Percentiles rank a stretch among this genome's conserved stretches.
phyloP scores from a whole-genome alignment of 129 eudicot species.

The Helichrysum umbraculigerum region DNA sequence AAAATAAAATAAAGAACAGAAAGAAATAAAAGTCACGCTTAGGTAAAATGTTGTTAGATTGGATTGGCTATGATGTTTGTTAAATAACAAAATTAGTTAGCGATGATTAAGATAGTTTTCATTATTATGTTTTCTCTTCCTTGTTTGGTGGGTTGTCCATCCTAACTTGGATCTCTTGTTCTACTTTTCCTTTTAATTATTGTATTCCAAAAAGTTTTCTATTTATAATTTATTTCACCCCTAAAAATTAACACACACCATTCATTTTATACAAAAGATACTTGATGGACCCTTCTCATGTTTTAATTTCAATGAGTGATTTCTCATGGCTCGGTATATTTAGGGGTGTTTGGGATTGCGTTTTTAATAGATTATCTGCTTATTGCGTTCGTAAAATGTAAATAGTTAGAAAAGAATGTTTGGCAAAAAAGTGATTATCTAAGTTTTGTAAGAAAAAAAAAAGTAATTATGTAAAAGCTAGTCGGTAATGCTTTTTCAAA shows the following conservation, averaged over 20 bases:
- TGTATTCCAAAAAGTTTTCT: conserved; percentile 2
- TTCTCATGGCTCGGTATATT: too few relatives aligned
- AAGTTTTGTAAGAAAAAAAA: too few relatives aligned
- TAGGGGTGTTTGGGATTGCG: too few relatives aligned
- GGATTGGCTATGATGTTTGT: background rate
- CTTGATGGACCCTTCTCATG: conserved; percentile 26
- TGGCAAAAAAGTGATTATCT: too few relatives aligned
- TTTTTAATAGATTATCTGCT: too few relatives aligned
- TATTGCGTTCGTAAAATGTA: too few relatives aligned
- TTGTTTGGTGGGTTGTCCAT: conserved; percentile 45
- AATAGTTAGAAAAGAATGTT: too few relatives aligned
- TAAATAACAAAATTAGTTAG: conserved; percentile 37
- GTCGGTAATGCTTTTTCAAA: too few relatives aligned
- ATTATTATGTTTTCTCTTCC: conserved; percentile 33
- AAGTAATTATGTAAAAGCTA: too few relatives aligned
- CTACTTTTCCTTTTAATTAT: conserved; percentile 16
- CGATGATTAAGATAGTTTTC: conserved; percentile 33
- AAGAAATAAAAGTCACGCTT: conserved; percentile 29
- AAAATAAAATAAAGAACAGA: background rate
- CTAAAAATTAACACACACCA: conserved; percentile 26
- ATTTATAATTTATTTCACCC: conserved; percentile 15
- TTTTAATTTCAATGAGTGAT: background rate
- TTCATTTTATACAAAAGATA: conserved; percentile 13
- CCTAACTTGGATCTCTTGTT: conserved; percentile 20
- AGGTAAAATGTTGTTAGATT: conserved; percentile 37